These are phyloP conservation scores for Fusarium goolgardi DNA, from an alignment of 2,329 filamentous ascomycete genomes.

Conservation along the genomic window DNA sequence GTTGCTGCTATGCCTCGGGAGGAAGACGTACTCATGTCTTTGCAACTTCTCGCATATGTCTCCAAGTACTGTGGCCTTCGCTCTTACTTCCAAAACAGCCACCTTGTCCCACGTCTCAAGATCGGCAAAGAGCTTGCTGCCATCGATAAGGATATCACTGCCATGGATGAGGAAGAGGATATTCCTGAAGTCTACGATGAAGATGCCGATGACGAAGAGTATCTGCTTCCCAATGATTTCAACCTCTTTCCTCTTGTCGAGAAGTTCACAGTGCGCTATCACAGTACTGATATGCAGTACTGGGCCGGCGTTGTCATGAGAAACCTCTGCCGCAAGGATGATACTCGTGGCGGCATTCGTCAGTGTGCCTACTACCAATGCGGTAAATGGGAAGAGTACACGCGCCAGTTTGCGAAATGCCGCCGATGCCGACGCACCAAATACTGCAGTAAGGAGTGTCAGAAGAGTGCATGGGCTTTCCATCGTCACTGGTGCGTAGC, in stretches of 20 bases:
- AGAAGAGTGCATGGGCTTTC: conserved; percentile 98
- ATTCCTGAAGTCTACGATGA: conserved; percentile 55
- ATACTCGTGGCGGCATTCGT: conserved; percentile 90
- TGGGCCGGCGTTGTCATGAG: conserved; percentile 99
- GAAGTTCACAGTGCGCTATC: conserved; percentile 96
- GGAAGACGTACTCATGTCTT: conserved; percentile 97
- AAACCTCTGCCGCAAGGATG: conserved; percentile 97
- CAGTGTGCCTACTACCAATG: conserved; percentile 99
- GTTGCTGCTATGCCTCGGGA: conserved; percentile 94
- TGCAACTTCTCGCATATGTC: conserved; percentile 95
- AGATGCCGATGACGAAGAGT: conserved; percentile 82
- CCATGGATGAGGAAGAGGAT: conserved; percentile 59
- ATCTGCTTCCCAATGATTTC: conserved; percentile 90
- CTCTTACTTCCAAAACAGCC: conserved; percentile 94
- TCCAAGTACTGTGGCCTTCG: conserved; percentile 98
- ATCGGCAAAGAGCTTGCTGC: conserved; percentile 86
- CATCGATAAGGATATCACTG: conserved; percentile 64
- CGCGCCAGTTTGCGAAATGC: conserved; percentile 97
- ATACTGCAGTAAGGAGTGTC: conserved; percentile 99
- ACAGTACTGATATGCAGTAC: conserved; percentile 98
- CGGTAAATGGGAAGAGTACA: conserved; percentile 97
- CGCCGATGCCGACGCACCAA: conserved; percentile 95
- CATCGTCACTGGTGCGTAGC: conserved; percentile 97
- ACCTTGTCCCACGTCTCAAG: conserved; percentile 90
- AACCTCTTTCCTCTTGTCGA: conserved; percentile 99